phyloP scores from a whole-genome alignment of 495 filamentous ascomycete genomes.

The Talaromyces wortmannii region DNA sequence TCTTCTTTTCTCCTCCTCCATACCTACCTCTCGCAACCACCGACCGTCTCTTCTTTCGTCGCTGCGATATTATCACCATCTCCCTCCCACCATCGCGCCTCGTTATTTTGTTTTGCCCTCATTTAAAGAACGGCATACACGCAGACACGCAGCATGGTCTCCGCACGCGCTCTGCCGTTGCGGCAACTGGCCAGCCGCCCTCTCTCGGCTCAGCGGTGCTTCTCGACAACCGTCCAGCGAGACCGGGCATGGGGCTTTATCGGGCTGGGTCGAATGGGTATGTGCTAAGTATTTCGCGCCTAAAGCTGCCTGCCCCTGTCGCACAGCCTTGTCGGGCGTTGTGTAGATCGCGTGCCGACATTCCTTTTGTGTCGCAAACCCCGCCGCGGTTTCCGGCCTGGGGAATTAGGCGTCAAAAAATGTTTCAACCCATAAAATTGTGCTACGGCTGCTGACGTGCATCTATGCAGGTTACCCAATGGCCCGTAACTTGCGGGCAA shows the following conservation, averaged over 20 bases:
- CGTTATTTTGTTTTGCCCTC: not conserved
- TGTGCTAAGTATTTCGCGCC: constrained; percentile 13
- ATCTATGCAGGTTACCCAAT: constrained; percentile 61
- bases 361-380: not conserved
- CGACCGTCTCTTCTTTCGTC: not conserved
- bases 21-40: not conserved
- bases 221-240: constrained; percentile 47
- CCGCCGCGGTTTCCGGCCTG: constrained; percentile 6
- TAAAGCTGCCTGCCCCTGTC: constrained; percentile 1
- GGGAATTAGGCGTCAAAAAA: not conserved
- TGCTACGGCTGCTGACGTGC: not conserved
- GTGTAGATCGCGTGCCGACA: not conserved
- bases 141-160: not conserved
- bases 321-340: not conserved
- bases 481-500: constrained; percentile 79
- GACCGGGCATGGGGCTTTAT: constrained; percentile 76
- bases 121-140: not conserved
- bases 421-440: not conserved
- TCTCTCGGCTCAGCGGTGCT: constrained; percentile 24
- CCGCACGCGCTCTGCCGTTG: constrained; percentile 4
- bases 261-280: constrained; percentile 84
- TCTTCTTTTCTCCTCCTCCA: not conserved
- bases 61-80: not conserved
- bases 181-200: not conserved
- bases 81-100: not conserved